phyloP scores from a whole-genome alignment of 2,329 filamentous ascomycete species.

The Colletotrichum melonis region DNA sequence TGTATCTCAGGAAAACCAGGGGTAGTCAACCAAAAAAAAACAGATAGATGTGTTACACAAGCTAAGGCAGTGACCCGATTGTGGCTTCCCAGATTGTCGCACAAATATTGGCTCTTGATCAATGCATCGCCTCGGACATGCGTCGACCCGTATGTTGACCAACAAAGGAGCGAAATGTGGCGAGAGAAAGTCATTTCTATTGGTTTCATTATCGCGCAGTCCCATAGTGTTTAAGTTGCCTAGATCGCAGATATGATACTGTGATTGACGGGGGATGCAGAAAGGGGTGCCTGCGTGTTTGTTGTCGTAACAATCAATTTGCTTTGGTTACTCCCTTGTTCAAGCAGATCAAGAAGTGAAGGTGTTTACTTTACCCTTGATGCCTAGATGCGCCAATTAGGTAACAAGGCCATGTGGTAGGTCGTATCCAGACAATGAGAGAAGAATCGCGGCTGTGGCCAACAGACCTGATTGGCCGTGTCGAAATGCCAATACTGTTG shows the following conservation, averaged over 20 bases:
- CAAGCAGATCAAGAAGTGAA: neutral
- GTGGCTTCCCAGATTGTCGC: neutral
- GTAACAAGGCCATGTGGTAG: neutral
- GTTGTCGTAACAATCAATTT: neutral
- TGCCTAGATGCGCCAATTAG: neutral
- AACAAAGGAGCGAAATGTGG: neutral
- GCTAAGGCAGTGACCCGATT: slow-evolving; percentile 2
- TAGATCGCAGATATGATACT: neutral
- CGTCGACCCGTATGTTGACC: neutral
- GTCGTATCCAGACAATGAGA: neutral
- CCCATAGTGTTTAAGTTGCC: neutral
- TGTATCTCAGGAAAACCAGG: neutral
- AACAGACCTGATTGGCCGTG: neutral
- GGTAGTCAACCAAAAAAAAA: neutral
- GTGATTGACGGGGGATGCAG: neutral
- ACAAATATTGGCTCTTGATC: neutral
- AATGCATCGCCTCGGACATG: neutral
- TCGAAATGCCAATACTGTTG: neutral
- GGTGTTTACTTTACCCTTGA: neutral
- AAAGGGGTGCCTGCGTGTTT: neutral
- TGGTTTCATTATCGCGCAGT: neutral
- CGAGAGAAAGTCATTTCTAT: neutral
- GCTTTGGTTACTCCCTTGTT: neutral
- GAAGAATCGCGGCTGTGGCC: neutral
- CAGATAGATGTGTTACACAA: neutral